Base-by-base conservation (phyloP, 2,329 filamentous ascomycete species). In the Trichoderma koningii region DNA sequence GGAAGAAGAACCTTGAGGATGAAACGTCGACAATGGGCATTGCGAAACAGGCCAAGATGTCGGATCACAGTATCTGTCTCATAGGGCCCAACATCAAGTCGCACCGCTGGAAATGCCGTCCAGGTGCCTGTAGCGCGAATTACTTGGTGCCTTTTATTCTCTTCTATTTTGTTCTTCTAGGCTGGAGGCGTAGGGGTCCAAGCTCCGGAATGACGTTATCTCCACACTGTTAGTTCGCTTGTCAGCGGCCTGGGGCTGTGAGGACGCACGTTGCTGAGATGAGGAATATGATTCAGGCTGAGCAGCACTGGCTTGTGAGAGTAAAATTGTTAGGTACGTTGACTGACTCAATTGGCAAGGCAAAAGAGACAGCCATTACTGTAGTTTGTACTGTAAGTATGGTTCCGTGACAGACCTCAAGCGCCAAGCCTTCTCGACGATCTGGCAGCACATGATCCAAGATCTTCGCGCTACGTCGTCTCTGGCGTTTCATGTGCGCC, bases 401-500 rank as follows among this genome's bases (percentile, higher is more conserved):
- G 12, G 14, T 38, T 14, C 34, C 14, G 34, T 38, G 9, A 30
- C 48, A 15, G 48, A n/a, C 28, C 12, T 26, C 23, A 52, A 38
- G 51, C 51, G 51, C 51, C 51, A 55, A 55, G 51, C 26, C 30
- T n/a, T 38, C 30, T 55, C 52, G 52, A 41, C 52, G 52, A 55
- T 55, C 34, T 55, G 28, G 30, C 52, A 23, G 52, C 52, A 55
- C 38, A 38, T 28, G 30, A 41, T 34, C 52, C 52, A 55, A 23
- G 52, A 55, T 55, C 52, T 30, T 15, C 21, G 52, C 52, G 14
- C 52, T 55, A 55, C 30, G 51, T 38, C 51, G 38, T 3, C 3
- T 55, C 28, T 55, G 34, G 52, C 52, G 52, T 55, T 55, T 55
- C 52, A 55, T 41, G 52, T 55, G 52, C n/a, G 52, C 30, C 34